Evolutionary conservation across 2,329 filamentous ascomycete genomes (phyloP).

Genomic region (Trichoderma asperellum): DNA sequence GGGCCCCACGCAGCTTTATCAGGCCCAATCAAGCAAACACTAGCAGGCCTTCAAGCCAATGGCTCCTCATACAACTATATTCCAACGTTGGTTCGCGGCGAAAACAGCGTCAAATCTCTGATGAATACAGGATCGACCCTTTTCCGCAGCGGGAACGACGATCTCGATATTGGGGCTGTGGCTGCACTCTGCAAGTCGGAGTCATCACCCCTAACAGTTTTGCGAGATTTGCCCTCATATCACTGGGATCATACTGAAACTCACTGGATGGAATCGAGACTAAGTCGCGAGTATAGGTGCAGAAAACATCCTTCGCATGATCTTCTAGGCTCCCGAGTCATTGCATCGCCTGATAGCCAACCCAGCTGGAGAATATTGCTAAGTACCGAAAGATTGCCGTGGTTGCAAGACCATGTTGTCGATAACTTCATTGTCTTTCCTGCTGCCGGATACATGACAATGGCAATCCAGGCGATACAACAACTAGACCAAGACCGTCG

Average conservation of each 20-base stretch:
- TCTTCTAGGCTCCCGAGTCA: background rate
- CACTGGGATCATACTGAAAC: conserved; percentile 34
- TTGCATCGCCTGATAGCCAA: background rate
- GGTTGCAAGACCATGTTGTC: conserved; percentile 46
- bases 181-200: background rate
- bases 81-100: conserved; percentile 9
- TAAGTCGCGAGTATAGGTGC: background rate
- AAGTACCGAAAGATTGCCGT: conserved; percentile 38
- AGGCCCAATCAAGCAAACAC: conserved; percentile 1
- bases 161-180: background rate
- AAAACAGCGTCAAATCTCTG: conserved; percentile 1
- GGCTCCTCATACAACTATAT: conserved; percentile 4
- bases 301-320: background rate
- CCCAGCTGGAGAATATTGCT: conserved; percentile 3
- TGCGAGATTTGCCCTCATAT: background rate
- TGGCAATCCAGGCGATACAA: conserved; percentile 52
- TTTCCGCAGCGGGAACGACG: background rate
- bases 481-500: conserved; percentile 18
- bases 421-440: conserved; percentile 48
- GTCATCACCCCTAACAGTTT: conserved; percentile 26
- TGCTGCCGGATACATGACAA: conserved; percentile 53
- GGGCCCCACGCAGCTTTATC: conserved; percentile 20
- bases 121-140: conserved; percentile 1
- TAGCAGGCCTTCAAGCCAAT: background rate
- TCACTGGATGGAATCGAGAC: background rate